Evolutionary conservation across 192 early-diverging fungal species (phyloP).

Genomic region (Linnemannia schmuckeri): DNA sequence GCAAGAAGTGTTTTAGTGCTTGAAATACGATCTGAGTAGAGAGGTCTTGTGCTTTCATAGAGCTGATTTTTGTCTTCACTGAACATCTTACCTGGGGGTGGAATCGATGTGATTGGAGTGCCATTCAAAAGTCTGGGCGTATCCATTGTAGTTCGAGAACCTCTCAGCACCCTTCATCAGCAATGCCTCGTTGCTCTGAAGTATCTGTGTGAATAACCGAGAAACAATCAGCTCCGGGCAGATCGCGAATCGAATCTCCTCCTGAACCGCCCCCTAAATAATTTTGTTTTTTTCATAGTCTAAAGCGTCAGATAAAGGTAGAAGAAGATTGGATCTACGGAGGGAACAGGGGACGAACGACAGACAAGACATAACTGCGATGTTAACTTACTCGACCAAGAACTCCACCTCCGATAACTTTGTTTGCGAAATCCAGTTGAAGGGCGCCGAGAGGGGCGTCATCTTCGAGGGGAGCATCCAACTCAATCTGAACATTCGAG

Average conservation of each 20-base stretch:
- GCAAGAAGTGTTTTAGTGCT: too few relatives aligned
- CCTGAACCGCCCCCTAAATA: conserved; percentile 45
- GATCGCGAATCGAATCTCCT: conserved; percentile 49
- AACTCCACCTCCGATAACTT: conserved; percentile 46
- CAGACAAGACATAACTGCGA: neutral
- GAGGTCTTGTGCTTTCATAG: neutral
- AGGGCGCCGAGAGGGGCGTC: conserved; percentile 35
- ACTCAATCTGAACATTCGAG: conserved; percentile 21
- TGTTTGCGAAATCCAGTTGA: conserved; percentile 52
- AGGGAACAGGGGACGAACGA: neutral
- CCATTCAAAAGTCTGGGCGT: conserved; percentile 47
- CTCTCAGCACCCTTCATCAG: conserved; percentile 51
- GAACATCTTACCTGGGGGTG: conserved; percentile 26
- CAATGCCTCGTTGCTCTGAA: conserved; percentile 38
- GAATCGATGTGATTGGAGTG: conserved; percentile 38
- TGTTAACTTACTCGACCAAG: conserved; percentile 21
- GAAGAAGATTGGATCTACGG: neutral
- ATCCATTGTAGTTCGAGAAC: conserved; percentile 52
- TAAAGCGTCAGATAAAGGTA: neutral
- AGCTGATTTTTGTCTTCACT: neutral
- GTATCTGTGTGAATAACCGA: conserved; percentile 30
- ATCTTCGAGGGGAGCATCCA: conserved; percentile 44
- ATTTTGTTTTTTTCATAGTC: neutral
- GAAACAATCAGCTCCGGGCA: conserved; percentile 53
- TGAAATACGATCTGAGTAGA: neutral